Evolutionary conservation across 1,139 yeast species (phyloP), one percentile per base, ranked within the genome.

Genomic region (Candida sojae): DNA sequence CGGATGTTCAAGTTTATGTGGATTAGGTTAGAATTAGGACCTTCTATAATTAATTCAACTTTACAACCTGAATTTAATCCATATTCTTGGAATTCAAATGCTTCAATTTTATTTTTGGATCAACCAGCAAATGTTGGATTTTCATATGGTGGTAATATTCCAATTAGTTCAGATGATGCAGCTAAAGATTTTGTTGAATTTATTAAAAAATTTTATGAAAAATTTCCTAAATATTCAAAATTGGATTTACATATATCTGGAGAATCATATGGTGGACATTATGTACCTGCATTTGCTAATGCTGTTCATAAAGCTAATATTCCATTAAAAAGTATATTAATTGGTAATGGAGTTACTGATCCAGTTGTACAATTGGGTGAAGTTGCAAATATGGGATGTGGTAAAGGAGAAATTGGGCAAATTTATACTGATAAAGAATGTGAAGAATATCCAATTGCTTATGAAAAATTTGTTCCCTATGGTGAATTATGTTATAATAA

Each of bases 201-300:
- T 70, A 76, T 91, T 66, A 83, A 86, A 86, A 60, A 75, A 62
- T 91, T 91, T 74, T 90, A 87, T 79, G 78, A 85, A 67, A 86
- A 86, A 64, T 90, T 88, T 79, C 93, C 96, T 39, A 82, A 89
- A 68, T 88, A 86, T 71, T 67, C 76, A 44, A 66, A 77, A 35
- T 83, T 82, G 47, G 55, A 56, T 32, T 89, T 91, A 83, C 97
- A 90, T 69, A 88, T 91, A 66, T 92, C 97, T 34, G 97, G 97
- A 57, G 97, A 91, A 70, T 88, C 96, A 6, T 91, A 91, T 63
- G 97, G 96, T 45, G 97, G 97, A 52, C 97, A 90, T 67, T 91
- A 91, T 69, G 88, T 91, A 55, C 97, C 97, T 12, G 90, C 82
- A 7, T 86, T 90, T 65, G 96, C 96, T n/a, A 67, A 83, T 37